phyloP scores from a whole-genome alignment of 2,329 filamentous ascomycete genomes.

The Parafenestella ontariensis region DNA sequence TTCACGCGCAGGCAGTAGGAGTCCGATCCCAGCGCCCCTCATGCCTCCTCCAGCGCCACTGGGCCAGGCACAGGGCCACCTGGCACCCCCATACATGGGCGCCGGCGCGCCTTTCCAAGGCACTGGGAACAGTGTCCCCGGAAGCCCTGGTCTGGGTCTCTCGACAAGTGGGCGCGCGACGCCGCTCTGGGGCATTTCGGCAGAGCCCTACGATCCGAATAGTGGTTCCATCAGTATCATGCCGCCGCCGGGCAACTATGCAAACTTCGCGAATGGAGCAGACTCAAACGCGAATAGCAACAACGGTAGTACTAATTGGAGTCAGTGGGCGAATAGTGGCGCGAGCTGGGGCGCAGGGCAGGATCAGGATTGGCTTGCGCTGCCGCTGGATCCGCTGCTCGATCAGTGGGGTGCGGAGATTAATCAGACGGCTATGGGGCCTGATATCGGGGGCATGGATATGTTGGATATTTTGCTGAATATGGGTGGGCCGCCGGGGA shows the following conservation, averaged over 20 bases:
- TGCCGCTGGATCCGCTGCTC: constrained; percentile 67
- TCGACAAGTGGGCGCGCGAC: constrained; percentile 42
- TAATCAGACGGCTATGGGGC: constrained; percentile 62
- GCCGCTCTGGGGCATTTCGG: constrained; percentile 53
- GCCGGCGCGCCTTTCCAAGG: constrained; percentile 19
- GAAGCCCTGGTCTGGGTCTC: constrained; percentile 34
- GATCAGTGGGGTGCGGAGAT: constrained; percentile 65
- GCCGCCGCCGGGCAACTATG: constrained; percentile 53
- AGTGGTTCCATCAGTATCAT: constrained; percentile 55
- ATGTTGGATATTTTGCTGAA: constrained; percentile 58
- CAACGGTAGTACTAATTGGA: constrained; percentile 19
- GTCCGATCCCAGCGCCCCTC: constrained; percentile 38
- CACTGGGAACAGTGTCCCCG: constrained; percentile 31
- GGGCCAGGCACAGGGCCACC: constrained; percentile 18
- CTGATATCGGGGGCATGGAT: constrained; percentile 68
- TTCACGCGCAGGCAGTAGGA: constrained; percentile 42
- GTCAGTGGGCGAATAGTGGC: constrained; percentile 31
- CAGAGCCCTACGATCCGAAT: constrained; percentile 54
- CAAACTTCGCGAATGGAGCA: constrained; percentile 21
- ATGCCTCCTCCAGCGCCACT: constrained; percentile 41
- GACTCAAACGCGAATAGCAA: constrained; percentile 13
- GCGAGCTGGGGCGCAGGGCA: constrained; percentile 29
- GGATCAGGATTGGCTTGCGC: constrained; percentile 65
- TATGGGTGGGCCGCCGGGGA: constrained; percentile 43
- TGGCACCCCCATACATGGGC: constrained; percentile 23